Evolutionary conservation across 345 rosid genomes (phyloP), one percentile per base, ranked within the genome.

Genomic region (Camelina hispida): DNA sequence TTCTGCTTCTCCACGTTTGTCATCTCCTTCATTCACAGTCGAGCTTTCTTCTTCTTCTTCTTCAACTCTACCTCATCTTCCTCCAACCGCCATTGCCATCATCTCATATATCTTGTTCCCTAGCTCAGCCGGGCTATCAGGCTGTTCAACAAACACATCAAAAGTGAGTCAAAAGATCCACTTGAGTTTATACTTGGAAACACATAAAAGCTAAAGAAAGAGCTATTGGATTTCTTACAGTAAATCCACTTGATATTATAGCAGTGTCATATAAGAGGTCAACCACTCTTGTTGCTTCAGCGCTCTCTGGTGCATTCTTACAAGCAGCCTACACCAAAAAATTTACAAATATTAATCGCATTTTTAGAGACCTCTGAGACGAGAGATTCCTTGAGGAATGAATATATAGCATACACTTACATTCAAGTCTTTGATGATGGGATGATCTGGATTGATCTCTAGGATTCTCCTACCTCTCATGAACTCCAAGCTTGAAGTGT

Each of bases 1-100:
- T 82, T 92, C 80, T 5, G 87, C 35, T 85, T 88, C 93, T 6
- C 25, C 71, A 50, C 18, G 83, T 20, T 35, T 43, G 0, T 35
- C 69, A 35, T 66, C 90, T 52, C 40, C 62, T 0, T 61, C 60
- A 50, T 9, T 73, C 1, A 71, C 57, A 22, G 9, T 64, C 2
- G 74, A 60, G 76, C 69, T 53, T 35, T 65, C 84, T 51, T 76
- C 84, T 5, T 76, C 84, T 5, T 71, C 82, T 6, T 77, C 87
- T 48, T 90, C 96, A 9, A 81, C 81, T 76, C 96, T 83, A 20
- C 97, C 99, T 98, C 99, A 96, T 86, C 97, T 88, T 56, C 98
- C 98, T 44, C 98, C 98, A 12, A 96, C 88, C 15, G 99, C 99
- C 90, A 96, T 85, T 1, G 94, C 91, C 96, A 96, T 96, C 95